Conservation (phyloP, 352 stramenopile species). For the Phytophthora sp. region DNA sequence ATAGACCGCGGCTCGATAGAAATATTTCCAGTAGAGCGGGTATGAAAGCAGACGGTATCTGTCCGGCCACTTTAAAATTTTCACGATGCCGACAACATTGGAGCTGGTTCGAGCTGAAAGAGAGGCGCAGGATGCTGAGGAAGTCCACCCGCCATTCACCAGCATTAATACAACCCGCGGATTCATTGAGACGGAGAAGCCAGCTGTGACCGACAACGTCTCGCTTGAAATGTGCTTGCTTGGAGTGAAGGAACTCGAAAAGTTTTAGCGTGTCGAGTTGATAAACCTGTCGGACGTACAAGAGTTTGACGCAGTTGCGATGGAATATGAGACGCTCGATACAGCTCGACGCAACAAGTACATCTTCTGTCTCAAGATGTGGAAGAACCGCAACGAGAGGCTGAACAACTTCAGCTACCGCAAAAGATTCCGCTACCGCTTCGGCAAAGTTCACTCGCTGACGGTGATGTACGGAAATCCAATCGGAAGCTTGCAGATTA, state of each 20-base stretch:
- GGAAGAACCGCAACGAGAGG: not conserved
- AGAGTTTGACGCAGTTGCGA: no score
- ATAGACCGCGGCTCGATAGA: no score
- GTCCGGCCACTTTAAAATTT: no score
- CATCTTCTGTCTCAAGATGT: not conserved
- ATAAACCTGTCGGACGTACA: not conserved
- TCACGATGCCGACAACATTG: not conserved
- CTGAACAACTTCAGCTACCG: not conserved
- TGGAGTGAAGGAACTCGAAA: not conserved
- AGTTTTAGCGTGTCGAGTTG: not conserved
- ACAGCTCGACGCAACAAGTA: not conserved
- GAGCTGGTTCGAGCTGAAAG: not conserved
- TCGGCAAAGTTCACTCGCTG: constrained; percentile 3
- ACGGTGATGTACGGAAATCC: not conserved
- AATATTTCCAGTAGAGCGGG: no score
- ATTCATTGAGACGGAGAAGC: not conserved
- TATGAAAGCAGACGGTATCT: no score
- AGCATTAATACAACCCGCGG: not conserved
- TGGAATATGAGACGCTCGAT: no score
- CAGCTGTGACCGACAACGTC: not conserved
- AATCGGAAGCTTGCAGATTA: constrained; percentile 5
- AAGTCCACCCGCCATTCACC: not conserved
- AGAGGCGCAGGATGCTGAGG: not conserved
- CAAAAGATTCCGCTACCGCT: not conserved
- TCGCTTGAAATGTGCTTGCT: constrained; percentile 9